Conservation (phyloP, 2,329 filamentous ascomycete species). For the Ophiostoma tasmaniense region DNA sequence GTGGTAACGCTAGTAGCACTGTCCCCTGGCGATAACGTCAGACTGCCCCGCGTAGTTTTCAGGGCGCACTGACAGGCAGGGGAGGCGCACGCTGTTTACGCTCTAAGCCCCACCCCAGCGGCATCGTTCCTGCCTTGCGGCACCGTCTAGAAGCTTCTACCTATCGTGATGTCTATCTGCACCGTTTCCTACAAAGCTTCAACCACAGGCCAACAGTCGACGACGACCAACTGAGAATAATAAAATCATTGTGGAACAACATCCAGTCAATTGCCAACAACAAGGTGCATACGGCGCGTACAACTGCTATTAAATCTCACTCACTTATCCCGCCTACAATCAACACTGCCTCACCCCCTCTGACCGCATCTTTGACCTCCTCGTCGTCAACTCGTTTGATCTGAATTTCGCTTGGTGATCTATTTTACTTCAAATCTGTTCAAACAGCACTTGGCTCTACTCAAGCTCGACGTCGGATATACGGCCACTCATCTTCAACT, state of each 20-base stretch:
- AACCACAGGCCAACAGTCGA: background rate
- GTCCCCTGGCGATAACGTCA: background rate
- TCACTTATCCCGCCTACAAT: background rate
- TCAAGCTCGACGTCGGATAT: background rate
- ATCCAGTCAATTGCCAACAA: background rate
- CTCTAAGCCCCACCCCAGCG: background rate
- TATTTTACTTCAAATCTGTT: background rate
- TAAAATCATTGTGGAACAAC: background rate
- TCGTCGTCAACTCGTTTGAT: background rate
- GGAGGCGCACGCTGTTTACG: background rate
- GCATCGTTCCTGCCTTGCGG: background rate
- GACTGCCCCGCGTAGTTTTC: background rate
- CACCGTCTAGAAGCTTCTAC: slow-evolving; percentile 19
- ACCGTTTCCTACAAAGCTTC: background rate
- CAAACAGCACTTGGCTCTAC: background rate
- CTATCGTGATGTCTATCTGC: background rate
- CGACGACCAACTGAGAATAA: background rate
- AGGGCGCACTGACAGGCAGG: background rate
- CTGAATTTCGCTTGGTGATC: background rate
- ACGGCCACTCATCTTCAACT: background rate
- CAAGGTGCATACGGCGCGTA: background rate
- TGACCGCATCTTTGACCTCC: background rate
- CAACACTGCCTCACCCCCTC: background rate
- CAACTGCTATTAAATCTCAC: background rate
- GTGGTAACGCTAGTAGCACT: background rate